A percentile compares a stretch with the other conserved stretches of the same genome.
Conservation (phyloP, 768 basidiomycete species). For the Coprinellus micaceus region DNA sequence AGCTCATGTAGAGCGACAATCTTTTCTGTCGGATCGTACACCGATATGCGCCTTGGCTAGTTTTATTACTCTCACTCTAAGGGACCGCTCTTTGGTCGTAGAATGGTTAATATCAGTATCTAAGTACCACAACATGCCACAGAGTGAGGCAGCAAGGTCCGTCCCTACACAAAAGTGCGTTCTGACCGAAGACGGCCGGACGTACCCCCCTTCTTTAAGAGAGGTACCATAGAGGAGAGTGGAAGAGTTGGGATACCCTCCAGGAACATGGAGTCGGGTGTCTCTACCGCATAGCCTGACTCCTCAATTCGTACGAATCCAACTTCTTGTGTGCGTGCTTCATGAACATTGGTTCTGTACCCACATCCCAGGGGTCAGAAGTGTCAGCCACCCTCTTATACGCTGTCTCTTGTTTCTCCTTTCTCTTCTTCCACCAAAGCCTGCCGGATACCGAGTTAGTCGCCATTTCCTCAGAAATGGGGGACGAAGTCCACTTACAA, state of each 20-base stretch:
- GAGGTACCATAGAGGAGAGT: no score
- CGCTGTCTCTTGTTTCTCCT: constrained; percentile 7
- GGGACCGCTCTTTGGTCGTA: no score
- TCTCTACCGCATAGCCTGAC: no score
- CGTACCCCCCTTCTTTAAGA: no score
- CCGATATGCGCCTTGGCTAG: no score
- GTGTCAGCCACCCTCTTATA: constrained; percentile 7
- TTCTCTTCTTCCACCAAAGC: constrained; percentile 28
- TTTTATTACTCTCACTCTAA: no score
- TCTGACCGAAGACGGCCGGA: no score
- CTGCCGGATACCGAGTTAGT: constrained; percentile 10
- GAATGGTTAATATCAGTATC: no score
- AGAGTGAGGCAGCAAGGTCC: no score
- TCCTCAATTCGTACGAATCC: constrained; percentile 3
- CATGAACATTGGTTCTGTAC: constrained; percentile 3
- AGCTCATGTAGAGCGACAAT: constrained; percentile 23
- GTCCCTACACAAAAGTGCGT: no score
- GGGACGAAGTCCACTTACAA: constrained; percentile 31
- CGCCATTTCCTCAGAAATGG: neutral
- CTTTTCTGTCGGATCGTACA: no score
- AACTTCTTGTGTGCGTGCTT: constrained; percentile 1
- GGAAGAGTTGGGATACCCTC: neutral
- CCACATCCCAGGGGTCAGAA: constrained; percentile 6
- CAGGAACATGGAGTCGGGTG: neutral
- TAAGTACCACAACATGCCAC: no score